Conservation (phyloP, 768 basidiomycete genomes). For the Hortiboletus campestris region DNA sequence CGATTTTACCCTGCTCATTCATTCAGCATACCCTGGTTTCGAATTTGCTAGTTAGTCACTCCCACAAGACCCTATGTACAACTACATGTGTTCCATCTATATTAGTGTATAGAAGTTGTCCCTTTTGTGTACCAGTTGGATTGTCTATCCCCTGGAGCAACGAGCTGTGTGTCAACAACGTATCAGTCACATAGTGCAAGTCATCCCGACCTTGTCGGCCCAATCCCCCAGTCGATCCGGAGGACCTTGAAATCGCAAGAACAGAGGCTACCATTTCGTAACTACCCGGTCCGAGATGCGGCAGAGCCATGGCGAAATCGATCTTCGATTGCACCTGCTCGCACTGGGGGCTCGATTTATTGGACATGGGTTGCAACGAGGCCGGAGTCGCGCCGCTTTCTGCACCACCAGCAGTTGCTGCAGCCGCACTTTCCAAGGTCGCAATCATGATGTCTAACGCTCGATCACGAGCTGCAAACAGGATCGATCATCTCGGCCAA, state of each 20-base stretch:
- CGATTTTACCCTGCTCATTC: no score
- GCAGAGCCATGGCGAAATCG: conserved; percentile 76
- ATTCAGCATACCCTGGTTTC: no score
- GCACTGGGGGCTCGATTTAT: conserved; percentile 52
- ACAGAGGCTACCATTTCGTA: conserved; percentile 82
- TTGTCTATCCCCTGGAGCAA: conserved; percentile 79
- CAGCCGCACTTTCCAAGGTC: conserved; percentile 64
- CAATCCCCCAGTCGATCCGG: conserved; percentile 72
- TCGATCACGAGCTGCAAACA: conserved; percentile 70
- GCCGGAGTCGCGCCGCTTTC: conserved; percentile 13
- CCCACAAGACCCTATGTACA: no score
- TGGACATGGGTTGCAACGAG: conserved; percentile 29
- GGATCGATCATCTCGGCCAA: not conserved
- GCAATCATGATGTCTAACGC: conserved; percentile 60
- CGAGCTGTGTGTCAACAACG: conserved; percentile 39
- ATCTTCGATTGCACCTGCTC: conserved; percentile 75
- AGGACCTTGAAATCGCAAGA: conserved; percentile 68
- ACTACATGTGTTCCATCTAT: no score
- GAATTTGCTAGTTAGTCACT: no score
- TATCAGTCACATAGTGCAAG: not conserved
- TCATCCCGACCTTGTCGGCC: conserved; percentile 56
- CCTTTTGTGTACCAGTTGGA: no score
- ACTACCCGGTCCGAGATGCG: conserved; percentile 63
- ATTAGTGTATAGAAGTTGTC: no score
- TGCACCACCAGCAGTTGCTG: conserved; percentile 30